Evolutionary conservation across 1,139 yeast species (phyloP).

Genomic region (Meyerozyma carpophila): DNA sequence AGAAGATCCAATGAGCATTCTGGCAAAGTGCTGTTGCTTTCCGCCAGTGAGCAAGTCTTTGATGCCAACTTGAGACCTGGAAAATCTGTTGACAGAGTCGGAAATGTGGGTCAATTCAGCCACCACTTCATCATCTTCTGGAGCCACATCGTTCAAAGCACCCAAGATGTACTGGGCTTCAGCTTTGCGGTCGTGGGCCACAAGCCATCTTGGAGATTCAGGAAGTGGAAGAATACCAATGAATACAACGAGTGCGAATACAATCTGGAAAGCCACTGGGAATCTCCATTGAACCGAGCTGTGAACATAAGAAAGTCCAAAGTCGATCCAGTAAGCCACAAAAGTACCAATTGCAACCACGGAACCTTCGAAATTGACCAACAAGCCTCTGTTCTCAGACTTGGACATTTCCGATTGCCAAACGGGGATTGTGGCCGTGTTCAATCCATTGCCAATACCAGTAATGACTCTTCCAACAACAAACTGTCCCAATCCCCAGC

Average conservation of each 20-base stretch:
- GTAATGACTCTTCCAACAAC: constrained; percentile 70
- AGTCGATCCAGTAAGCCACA: constrained; percentile 74
- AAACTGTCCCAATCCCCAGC: constrained; percentile 57
- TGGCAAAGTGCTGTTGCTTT: constrained; percentile 48
- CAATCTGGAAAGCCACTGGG: constrained; percentile 33
- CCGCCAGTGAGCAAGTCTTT: constrained; percentile 56
- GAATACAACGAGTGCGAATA: constrained; percentile 34
- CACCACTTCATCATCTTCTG: constrained; percentile 42
- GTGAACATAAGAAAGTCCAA: constrained; percentile 57
- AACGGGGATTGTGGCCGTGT: constrained; percentile 75
- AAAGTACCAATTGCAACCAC: constrained; percentile 68
- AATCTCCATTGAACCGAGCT: constrained; percentile 40
- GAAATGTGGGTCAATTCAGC: constrained; percentile 37
- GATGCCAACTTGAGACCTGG: constrained; percentile 33
- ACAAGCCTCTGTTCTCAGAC: constrained; percentile 66
- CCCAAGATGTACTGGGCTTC: constrained; percentile 44
- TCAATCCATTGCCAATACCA: constrained; percentile 77
- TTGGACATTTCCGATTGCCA: constrained; percentile 78
- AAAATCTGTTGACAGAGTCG: constrained; percentile 38
- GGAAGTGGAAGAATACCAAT: constrained; percentile 41
- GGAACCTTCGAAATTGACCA: constrained; percentile 67
- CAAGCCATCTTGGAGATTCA: constrained; percentile 74
- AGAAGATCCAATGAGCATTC: constrained; percentile 60
- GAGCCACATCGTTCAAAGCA: constrained; percentile 30
- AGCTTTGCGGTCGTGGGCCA: constrained; percentile 45